phyloP scores from a whole-genome alignment of 108 stramenopile species.

The Bacterosira constricta region DNA sequence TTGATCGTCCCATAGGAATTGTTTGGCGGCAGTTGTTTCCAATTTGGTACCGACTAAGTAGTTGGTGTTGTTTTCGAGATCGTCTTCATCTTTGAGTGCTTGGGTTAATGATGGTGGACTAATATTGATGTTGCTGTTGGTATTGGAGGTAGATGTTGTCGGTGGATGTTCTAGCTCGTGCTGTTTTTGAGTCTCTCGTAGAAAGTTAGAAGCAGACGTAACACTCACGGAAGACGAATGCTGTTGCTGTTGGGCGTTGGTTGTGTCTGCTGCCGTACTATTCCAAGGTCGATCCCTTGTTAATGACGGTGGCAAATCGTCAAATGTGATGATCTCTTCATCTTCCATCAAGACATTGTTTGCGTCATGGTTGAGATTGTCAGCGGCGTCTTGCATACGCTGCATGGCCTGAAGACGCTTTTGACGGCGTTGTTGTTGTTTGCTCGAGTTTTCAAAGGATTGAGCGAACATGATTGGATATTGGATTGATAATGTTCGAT shows the following conservation, averaged over 20 bases:
- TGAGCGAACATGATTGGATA: slow-evolving; percentile 1
- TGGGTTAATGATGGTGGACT: background rate
- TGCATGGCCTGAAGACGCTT: slow-evolving; percentile 37
- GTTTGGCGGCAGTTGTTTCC: background rate
- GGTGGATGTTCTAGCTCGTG: background rate
- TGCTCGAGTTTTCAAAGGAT: slow-evolving; percentile 15
- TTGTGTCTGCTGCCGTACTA: too few relatives aligned
- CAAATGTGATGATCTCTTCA: background rate
- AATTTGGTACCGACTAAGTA: background rate
- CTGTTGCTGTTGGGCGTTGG: background rate
- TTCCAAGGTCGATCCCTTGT: too few relatives aligned
- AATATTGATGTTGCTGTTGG: background rate
- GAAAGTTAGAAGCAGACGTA: background rate
- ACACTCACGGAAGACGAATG: background rate
- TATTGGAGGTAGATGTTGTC: background rate
- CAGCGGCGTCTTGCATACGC: slow-evolving; percentile 47
- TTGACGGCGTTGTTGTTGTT: slow-evolving; percentile 39
- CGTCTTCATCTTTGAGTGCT: background rate
- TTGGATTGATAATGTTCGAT: too few relatives aligned
- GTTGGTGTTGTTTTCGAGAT: background rate
- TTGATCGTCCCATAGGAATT: slow-evolving; percentile 26
- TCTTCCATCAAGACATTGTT: background rate
- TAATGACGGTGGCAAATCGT: background rate
- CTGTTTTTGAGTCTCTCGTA: too few relatives aligned
- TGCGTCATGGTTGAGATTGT: background rate